Percentiles rank a stretch among this genome's conserved stretches.
These are phyloP conservation scores for Wickerhamiella pararugosa DNA, from an alignment of 1,139 yeast genomes.

Conservation along the genomic window DNA sequence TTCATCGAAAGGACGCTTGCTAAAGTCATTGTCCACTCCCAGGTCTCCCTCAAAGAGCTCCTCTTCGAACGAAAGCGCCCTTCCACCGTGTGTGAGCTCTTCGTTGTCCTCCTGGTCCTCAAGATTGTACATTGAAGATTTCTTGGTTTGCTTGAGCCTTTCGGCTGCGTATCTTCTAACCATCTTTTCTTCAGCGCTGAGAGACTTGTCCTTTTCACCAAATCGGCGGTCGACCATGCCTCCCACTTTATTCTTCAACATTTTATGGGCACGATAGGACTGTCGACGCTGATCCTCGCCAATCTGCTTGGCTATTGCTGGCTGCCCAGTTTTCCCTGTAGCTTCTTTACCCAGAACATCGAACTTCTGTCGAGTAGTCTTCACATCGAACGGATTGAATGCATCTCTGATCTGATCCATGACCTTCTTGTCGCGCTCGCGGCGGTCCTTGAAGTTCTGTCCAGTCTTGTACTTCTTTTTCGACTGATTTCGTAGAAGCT, in stretches of 20 bases:
- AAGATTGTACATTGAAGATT: constrained; percentile 47
- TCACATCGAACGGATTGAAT: constrained; percentile 81
- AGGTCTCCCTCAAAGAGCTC: constrained; percentile 34
- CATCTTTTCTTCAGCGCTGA: constrained; percentile 86
- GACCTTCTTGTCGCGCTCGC: constrained; percentile 12
- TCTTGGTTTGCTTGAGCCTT: constrained; percentile 17
- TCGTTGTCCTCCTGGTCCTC: constrained; percentile 49
- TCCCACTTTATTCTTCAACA: constrained; percentile 55
- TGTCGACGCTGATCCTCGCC: constrained; percentile 59
- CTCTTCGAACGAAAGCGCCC: constrained; percentile 40
- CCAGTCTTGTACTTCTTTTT: constrained; percentile 11
- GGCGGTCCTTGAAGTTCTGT: constrained; percentile 10
- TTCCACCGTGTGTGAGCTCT: constrained; percentile 69
- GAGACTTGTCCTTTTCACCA: constrained; percentile 63
- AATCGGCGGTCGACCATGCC: constrained; percentile 76
- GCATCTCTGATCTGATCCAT: constrained; percentile 54
- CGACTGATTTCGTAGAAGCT: constrained; percentile 14
- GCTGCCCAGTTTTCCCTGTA: constrained; percentile 52
- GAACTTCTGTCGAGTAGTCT: constrained; percentile 53
- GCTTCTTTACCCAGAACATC: constrained; percentile 44
- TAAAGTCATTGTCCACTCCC: constrained; percentile 32
- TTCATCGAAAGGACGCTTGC: constrained; percentile 20
- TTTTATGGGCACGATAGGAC: constrained; percentile 51
- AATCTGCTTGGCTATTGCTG: constrained; percentile 58
- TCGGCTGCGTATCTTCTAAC: constrained; percentile 86